Evolutionary conservation across 2,329 filamentous ascomycete genomes (phyloP), one percentile per base, ranked within the genome.

Genomic region (Aspergillus intermedius): DNA sequence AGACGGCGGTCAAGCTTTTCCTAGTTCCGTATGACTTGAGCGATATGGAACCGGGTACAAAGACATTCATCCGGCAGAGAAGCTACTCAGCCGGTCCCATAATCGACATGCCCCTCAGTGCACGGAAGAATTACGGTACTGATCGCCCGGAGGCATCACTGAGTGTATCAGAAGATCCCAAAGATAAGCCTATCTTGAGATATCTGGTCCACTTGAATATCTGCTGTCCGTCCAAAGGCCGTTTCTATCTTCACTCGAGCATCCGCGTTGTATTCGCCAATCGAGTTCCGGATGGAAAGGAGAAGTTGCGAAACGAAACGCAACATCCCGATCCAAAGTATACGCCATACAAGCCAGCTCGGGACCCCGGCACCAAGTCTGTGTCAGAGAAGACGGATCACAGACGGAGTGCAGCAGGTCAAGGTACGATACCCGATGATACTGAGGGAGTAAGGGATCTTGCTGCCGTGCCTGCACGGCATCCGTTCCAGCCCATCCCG

Each of bases 231-330:
- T 82, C 84, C 0, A 87, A 84, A 54, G 89, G 88, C 5, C 83
- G 91, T 10, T 95, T 84, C 66, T 97, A 90, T 60, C 75, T 98
- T 5, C 93, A 97, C 73, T 94, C 93, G 60, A 89, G 82, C 59
- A 87, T 97, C 50, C 84, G 93, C 12, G 88, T 97, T 32, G 91
- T 98, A 3, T 98, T 98, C 65, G 93, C 93, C 47, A 97, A 97
- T 64, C 83, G 93, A 22, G 91, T 96, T 0, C 91, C 93, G 0
- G 93, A 97, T 59, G 91, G 89, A 37, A 95, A 96, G 64, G 91
- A 97, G 69, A 91, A 86, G 62, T 77, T 98, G 35, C 80, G 85
- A 28, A 96, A 94, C 61, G 93, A 98, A 65, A 85, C 91, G 4
- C 90, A 93, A 34, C 78, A 87, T 51, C 91, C 91, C 0, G 90